Base-by-base conservation (phyloP, 2,329 filamentous ascomycete species). In the Chrysoporthe deuterocubensis region DNA sequence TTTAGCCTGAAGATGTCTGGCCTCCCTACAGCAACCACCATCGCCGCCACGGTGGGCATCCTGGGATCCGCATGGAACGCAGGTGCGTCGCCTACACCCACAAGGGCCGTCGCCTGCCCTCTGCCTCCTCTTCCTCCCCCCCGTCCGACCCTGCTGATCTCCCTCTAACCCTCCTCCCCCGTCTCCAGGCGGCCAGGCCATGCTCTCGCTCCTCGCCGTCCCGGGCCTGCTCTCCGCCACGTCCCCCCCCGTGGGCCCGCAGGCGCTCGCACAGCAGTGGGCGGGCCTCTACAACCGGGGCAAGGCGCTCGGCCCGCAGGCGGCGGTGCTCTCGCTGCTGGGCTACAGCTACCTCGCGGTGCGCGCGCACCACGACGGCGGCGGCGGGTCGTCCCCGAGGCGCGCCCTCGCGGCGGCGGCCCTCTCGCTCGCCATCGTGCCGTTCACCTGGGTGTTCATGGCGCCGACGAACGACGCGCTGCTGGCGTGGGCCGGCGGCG, bases 371-470 rank as follows among this genome's bases (percentile, higher is more conserved):
- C 72, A 80, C 52, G 26, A 26, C 26, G 26, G 26, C 26, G 2
- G 26, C 26, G 26, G 26, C 26, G 26, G 26, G 2, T 26, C 26
- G 26, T 26, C 26, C 26, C 26, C 26, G 26, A 26, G 26, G 26
- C 26, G 26, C 26, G 26, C 26, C 26, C 26, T 26, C 26, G 26
- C 26, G 26, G 79, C 77, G 0, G 80, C 72, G 13, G 72, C 65
- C 11, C 73, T 79, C 52, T 75, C 77, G n/a, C 40, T 81, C 6
- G 71, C 69, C 44, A 81, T 82, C 46, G 74, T 82, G 42, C 80
- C 81, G 1, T 83, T 77, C 58, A 83, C 81, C 0, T 2, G 78
- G 13, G n/a, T 73, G 32, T 70, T 77, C 57, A 82, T 83, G 78
- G 72, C 65, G 14, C 65, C 71, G 7, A 82, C 79, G 4, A 82